phyloP scores from a whole-genome alignment of 306 rosid genomes.

The Casuarina glauca region DNA sequence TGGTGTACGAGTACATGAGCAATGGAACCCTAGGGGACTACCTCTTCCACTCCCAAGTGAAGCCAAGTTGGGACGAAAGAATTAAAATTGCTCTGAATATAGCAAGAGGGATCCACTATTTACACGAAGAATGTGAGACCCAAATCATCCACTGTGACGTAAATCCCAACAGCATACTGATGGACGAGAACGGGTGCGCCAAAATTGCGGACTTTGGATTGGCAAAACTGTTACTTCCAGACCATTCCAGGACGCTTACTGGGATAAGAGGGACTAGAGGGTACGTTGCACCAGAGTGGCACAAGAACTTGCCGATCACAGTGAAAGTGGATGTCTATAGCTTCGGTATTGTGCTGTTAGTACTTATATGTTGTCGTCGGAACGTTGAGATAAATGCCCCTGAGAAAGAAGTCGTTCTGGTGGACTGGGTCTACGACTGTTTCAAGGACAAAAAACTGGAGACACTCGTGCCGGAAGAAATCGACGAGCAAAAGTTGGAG shows the following conservation, averaged over 20 bases:
- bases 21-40: not conserved
- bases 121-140: not conserved
- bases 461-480: not conserved
- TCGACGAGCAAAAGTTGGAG: not conserved
- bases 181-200: not conserved
- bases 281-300: not conserved
- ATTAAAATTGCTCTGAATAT: not conserved
- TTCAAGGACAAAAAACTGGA: not conserved
- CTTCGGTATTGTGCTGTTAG: not conserved
- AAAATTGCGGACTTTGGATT: not conserved
- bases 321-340: not conserved
- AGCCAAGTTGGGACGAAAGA: not conserved
- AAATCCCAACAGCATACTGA: not conserved
- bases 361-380: not conserved
- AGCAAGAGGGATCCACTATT: not conserved
- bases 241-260: not conserved
- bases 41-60: not conserved
- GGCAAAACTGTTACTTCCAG: not conserved
- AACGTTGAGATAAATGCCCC: not conserved
- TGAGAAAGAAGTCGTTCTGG: not conserved
- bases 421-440: not conserved
- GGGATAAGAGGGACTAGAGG: not conserved
- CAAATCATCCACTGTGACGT: not conserved
- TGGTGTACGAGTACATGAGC: constrained; percentile 2
- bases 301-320: not conserved